Evolutionary conservation across 352 stramenopile genomes (phyloP), one percentile per base, ranked within the genome.

Genomic region (Globisporangium radiosum): DNA sequence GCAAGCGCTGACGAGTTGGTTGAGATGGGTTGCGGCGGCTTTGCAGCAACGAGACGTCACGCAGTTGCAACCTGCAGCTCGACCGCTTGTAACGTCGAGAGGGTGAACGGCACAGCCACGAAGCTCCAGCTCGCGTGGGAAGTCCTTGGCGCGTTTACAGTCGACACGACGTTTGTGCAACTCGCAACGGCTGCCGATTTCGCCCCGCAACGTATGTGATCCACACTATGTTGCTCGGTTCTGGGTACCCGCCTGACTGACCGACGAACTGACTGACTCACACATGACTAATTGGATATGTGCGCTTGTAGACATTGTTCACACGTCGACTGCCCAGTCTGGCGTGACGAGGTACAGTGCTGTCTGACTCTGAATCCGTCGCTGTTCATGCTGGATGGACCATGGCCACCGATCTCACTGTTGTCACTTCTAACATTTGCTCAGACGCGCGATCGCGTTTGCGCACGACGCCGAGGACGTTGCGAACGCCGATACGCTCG

Each of bases 111-210:
- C 0, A 76, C 40, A 44, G 40, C 7, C 14, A 60, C 75, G 8
- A 88, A 89, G 57, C 38, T 94, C 0, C 80, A 91, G 62, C 45
- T 92, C 3, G 77, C 70, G 40, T 92, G 82, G 85, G 82, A 94
- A 53, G 74, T 94, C 13, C 75, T 94, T 36, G 85, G 85, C 2
- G 79, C 81, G 5, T 73, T 94, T 48, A 86, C 56, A 9, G 76
- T 92, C 7, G 82, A 94, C 56, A 78, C 76, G 56, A 94, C 85
- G 38, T 64, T 84, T 47, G 64, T 92, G 6, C 70, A 92, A 60
- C 65, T 92, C 11, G 77, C 84, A 14, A 78, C 79, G 1, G 78
- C 68, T 39, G 51, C 54, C 13, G 68, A 68, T 11, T 93, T 93
- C 54, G 54, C 77, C 45, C 50, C 60, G 1, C 53, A 66, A 11